phyloP scores from a whole-genome alignment of 2,329 filamentous ascomycete species.

The Fusarium illudens region DNA sequence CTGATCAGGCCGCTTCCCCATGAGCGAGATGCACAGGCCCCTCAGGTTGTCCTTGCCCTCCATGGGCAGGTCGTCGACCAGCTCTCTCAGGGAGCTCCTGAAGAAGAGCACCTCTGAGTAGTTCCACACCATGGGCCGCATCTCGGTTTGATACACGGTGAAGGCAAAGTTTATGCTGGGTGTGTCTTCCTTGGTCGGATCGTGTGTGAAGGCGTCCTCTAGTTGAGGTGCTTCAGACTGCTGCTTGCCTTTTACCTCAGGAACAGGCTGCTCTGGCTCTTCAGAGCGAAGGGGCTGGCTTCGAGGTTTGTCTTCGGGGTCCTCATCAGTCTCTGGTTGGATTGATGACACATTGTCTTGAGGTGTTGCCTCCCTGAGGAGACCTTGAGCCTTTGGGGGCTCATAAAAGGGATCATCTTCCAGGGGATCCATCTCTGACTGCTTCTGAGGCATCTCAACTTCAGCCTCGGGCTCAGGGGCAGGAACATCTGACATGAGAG shows the following conservation, averaged over 20 bases:
- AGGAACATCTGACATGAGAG: background rate
- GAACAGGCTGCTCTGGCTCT: background rate
- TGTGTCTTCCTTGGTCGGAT: background rate
- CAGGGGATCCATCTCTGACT: background rate
- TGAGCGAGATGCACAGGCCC: slow-evolving; percentile 5
- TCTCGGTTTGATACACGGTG: background rate
- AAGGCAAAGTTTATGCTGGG: slow-evolving; percentile 5
- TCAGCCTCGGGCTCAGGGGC: background rate
- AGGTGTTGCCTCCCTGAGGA: background rate
- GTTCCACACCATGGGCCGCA: background rate
- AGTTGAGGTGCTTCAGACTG: background rate
- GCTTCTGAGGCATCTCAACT: background rate
- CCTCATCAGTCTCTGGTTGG: background rate
- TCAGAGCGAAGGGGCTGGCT: background rate
- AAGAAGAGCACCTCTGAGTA: slow-evolving; percentile 4
- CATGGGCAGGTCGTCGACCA: slow-evolving; percentile 14
- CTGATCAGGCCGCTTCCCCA: background rate
- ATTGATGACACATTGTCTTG: background rate
- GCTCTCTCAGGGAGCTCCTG: slow-evolving; percentile 5
- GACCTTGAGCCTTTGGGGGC: background rate
- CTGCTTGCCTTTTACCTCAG: background rate
- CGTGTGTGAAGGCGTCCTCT: background rate
- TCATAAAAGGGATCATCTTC: background rate
- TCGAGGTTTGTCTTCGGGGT: background rate
- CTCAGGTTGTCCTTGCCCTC: slow-evolving; percentile 13